Evolutionary conservation across 2,329 filamentous ascomycete species (phyloP).

Genomic region (Camillea tinctor): DNA sequence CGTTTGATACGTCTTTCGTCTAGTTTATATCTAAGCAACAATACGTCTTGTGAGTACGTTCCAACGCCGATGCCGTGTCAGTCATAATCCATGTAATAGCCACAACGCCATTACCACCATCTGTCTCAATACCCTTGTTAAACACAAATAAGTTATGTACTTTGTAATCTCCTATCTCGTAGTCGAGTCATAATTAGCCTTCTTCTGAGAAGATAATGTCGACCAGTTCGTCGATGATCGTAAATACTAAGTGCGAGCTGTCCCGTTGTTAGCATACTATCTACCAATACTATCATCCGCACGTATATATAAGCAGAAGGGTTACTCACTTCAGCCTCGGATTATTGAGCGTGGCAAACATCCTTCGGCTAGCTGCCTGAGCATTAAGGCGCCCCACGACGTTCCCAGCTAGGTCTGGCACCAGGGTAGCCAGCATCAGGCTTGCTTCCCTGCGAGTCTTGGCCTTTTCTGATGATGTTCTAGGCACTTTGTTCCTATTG

Average conservation of each 20-base stretch:
- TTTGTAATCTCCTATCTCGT: not conserved
- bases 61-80: not conserved
- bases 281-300: not conserved
- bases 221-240: conserved; percentile 68
- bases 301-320: not conserved
- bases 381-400: conserved; percentile 93
- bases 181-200: conserved; percentile 14
- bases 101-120: not conserved
- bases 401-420: conserved; percentile 88
- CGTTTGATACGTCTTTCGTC: not conserved
- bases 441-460: conserved; percentile 84
- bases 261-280: conserved; percentile 21
- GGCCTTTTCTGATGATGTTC: conserved; percentile 71
- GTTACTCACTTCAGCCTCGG: conserved; percentile 75
- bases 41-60: not conserved
- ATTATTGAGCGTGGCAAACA: conserved; percentile 92
- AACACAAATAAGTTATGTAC: not conserved
- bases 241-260: conserved; percentile 68
- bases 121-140: not conserved
- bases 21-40: not conserved
- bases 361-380: conserved; percentile 80
- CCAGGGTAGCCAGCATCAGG: conserved; percentile 80
- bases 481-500: conserved; percentile 48
- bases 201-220: conserved; percentile 60
- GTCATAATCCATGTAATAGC: not conserved